Base-by-base conservation (phyloP, 306 rosid species). In the Urtica urens region DNA sequence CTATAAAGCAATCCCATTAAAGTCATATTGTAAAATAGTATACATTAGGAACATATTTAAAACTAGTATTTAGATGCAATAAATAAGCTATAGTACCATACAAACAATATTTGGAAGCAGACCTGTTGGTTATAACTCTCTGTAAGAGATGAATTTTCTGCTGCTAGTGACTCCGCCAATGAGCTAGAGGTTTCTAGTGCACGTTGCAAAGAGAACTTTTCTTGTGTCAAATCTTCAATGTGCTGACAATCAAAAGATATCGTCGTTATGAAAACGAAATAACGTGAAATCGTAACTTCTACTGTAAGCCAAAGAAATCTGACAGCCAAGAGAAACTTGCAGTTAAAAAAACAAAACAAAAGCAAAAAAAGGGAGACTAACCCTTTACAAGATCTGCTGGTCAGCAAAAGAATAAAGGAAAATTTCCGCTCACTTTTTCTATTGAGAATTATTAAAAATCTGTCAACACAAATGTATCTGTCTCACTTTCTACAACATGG, bases 111-210 rank as follows among this genome's bases (percentile, higher is more conserved):
- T 57, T 16, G 51, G 33, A 46, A 51, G 26, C 71, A 56, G 38
- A 92, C 96, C 99, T 92, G 99, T 65, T 92, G 79, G 58, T 86
- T 92, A 72, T 82, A 92, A 62, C 45, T 86, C 55, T 92, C 94
- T 2, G 96, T 86, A 59, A 85, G 51, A 60, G 99, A 85, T 58
- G 99, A 85, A 75, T 92, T 92, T 73, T 92, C 99, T 64, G 96
- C 43, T 55, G 94, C 99, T 59, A 92, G 69, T 22, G 96, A 85
- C 74, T 85, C 96, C 1, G 94, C 81, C 48, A 92, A 66, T 41
- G 66, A 56, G 70, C 63, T 82, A 23, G 96, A 77, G 68, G 94
- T 81, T 33, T 85, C 96, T 27, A 92, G 78, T 67, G 78, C 93
- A 25, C 88, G 82, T 79, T 92, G 96, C 61, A 86, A 51, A 35